Conservation (phyloP, 768 basidiomycete genomes). For the Phlebiopsis flavidoalba region DNA sequence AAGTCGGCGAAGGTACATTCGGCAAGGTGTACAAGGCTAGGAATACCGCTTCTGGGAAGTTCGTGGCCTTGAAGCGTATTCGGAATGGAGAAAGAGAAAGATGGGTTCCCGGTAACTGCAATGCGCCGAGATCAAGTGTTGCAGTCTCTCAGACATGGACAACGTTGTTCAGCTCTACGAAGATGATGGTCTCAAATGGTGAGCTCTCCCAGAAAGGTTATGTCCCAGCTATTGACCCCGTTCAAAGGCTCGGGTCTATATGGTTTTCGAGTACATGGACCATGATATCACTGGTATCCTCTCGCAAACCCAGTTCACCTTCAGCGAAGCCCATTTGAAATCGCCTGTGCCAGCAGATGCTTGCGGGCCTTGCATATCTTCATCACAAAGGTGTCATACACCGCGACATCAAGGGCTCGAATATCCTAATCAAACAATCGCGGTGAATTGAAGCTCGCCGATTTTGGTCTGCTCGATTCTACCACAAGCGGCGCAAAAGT, state of each 20-base stretch:
- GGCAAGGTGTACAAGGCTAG: constrained; percentile 97
- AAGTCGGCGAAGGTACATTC: constrained; percentile 98
- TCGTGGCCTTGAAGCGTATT: constrained; percentile 93
- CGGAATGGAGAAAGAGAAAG: constrained; percentile 96
- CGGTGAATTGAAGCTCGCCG: constrained; percentile 92
- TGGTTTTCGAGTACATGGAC: constrained; percentile 99
- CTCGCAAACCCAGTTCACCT: constrained; percentile 83
- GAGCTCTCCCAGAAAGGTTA: constrained; percentile 17
- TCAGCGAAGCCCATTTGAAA: constrained; percentile 87
- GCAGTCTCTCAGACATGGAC: constrained; percentile 81
- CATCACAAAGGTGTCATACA: constrained; percentile 96
- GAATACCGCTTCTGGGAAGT: constrained; percentile 66
- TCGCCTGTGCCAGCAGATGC: constrained; percentile 95
- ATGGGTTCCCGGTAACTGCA: constrained; percentile 98
- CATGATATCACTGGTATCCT: constrained; percentile 95
- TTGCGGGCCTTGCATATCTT: constrained; percentile 89
- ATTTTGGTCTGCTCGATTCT: constrained; percentile 98
- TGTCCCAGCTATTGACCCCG: constrained; percentile 8
- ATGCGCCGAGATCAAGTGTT: constrained; percentile 99
- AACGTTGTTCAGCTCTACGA: constrained; percentile 90
- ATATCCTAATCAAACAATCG: constrained; percentile 89
- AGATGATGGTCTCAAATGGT: constrained; percentile 99
- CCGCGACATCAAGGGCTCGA: constrained; percentile 98
- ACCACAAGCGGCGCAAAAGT: constrained; percentile 80
- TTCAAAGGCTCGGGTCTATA: constrained; percentile 84